These are phyloP conservation scores for Dunaliella primolecta DNA, from an alignment of 139 green algal species.

Conservation along the genomic window DNA sequence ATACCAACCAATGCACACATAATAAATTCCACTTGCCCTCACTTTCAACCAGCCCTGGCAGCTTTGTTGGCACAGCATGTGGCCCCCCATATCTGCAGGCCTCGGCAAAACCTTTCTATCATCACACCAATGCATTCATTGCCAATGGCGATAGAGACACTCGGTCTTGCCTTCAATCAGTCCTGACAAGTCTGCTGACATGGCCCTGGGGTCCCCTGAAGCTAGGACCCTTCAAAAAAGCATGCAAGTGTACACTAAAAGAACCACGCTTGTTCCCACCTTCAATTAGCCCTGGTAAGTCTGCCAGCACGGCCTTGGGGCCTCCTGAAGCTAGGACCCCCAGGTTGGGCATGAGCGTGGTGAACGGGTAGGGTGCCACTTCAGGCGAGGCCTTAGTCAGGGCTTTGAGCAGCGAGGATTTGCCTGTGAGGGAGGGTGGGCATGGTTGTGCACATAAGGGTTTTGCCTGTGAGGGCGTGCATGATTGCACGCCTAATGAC, in stretches of 20 bases:
- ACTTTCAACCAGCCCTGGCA: conserved; percentile 84
- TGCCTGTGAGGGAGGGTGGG: conserved; percentile 64
- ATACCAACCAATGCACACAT: too few species aligned
- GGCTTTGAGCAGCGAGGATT: conserved; percentile 65
- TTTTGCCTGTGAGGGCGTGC: not conserved
- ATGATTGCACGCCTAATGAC: not conserved
- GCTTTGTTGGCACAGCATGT: conserved; percentile 62
- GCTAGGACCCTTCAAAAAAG: not conserved
- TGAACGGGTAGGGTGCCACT: conserved; percentile 91
- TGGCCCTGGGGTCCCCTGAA: not conserved
- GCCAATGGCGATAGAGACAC: too few species aligned
- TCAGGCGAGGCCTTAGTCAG: conserved; percentile 79
- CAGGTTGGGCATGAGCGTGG: conserved; percentile 93
- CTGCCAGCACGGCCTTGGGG: conserved; percentile 56
- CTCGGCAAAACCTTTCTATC: too few species aligned
- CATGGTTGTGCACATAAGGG: not conserved
- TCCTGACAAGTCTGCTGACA: not conserved
- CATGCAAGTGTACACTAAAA: not conserved
- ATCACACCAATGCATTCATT: too few species aligned
- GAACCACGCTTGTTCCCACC: conserved; percentile 31
- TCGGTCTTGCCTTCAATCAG: not conserved
- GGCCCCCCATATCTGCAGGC: too few species aligned
- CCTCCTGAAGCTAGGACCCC: conserved; percentile 60
- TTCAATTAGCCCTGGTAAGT: conserved; percentile 88
- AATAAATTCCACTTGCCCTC: too few species aligned